phyloP scores from a whole-genome alignment of 371 early-diverging fungal species.

The Actinomortierella ambigua region DNA sequence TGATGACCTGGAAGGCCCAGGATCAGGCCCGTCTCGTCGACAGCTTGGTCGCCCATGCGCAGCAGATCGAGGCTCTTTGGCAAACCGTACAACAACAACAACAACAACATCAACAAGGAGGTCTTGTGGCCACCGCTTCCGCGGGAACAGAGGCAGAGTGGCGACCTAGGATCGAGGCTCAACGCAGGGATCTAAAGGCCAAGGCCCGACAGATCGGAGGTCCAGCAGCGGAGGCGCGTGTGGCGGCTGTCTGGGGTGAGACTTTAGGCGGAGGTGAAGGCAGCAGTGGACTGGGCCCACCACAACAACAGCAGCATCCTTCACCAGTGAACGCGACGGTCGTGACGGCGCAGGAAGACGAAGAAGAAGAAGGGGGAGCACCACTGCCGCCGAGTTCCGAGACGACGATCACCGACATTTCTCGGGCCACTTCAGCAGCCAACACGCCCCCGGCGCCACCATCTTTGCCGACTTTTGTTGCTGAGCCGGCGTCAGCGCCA shows the following conservation, averaged over 20 bases:
- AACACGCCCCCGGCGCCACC: no score
- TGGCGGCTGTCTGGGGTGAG: conserved; percentile 23
- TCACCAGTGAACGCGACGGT: no score
- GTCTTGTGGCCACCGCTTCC: no score
- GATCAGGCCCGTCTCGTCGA: conserved; percentile 27
- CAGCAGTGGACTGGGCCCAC: background rate
- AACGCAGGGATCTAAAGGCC: conserved; percentile 21
- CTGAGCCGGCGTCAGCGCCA: no score
- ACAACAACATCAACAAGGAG: no score
- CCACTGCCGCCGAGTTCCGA: no score
- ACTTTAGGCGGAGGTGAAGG: background rate
- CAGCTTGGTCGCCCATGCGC: conserved; percentile 31
- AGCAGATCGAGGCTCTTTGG: conserved; percentile 32
- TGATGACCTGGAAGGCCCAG: conserved; percentile 38
- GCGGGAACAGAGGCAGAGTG: conserved; percentile 20
- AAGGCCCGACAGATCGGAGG: conserved; percentile 38
- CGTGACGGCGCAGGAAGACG: no score
- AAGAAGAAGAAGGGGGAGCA: no score
- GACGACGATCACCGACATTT: no score
- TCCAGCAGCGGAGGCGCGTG: conserved; percentile 12
- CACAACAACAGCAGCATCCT: background rate
- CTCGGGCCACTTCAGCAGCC: no score
- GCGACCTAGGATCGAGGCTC: conserved; percentile 37
- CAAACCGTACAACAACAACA: conserved; percentile 16
- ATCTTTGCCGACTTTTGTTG: no score